A percentile compares a stretch with the other conserved stretches of the same genome.
phyloP scores from a whole-genome alignment of 192 early-diverging fungal species.

The Coemansia biformis region DNA sequence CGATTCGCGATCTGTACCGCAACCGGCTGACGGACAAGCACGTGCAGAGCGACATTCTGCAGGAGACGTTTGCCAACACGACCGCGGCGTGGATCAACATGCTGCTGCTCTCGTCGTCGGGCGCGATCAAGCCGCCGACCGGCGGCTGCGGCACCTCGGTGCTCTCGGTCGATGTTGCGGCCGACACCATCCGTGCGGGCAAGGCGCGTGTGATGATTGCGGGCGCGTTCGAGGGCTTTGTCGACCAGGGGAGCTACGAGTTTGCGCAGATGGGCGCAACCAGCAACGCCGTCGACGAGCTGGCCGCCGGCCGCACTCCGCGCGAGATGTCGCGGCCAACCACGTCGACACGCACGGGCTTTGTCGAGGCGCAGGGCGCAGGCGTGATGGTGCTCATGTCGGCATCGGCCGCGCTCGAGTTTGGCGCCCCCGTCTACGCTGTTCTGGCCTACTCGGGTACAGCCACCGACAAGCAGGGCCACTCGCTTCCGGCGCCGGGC shows the following conservation, averaged over 20 bases:
- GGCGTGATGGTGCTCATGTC: constrained; percentile 90
- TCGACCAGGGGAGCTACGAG: constrained; percentile 89
- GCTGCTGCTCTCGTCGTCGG: constrained; percentile 86
- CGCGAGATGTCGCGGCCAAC: constrained; percentile 87
- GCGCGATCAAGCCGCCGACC: constrained; percentile 73
- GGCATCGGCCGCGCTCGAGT: constrained; percentile 77
- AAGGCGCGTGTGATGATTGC: constrained; percentile 92
- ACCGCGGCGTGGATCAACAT: constrained; percentile 91
- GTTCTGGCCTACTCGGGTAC: constrained; percentile 82
- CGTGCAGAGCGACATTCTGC: constrained; percentile 86
- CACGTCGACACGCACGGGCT: constrained; percentile 80
- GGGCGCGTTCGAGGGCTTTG: constrained; percentile 91
- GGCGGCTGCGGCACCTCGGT: constrained; percentile 92
- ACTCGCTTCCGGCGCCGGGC: constrained; percentile 91
- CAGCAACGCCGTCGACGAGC: constrained; percentile 73
- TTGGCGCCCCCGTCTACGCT: constrained; percentile 89
- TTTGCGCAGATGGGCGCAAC: constrained; percentile 99
- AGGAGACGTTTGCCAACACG: constrained; percentile 74
- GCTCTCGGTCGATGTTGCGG: constrained; percentile 85
- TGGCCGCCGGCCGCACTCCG: constrained; percentile 76
- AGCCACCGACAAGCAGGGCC: constrained; percentile 91
- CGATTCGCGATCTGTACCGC: constrained; percentile 73
- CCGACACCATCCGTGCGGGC: constrained; percentile 81
- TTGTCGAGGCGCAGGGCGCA: constrained; percentile 94
- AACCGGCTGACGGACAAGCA: constrained; percentile 74